Evolutionary conservation across 306 rosid species (phyloP).

Genomic region (Lupinus albus): DNA sequence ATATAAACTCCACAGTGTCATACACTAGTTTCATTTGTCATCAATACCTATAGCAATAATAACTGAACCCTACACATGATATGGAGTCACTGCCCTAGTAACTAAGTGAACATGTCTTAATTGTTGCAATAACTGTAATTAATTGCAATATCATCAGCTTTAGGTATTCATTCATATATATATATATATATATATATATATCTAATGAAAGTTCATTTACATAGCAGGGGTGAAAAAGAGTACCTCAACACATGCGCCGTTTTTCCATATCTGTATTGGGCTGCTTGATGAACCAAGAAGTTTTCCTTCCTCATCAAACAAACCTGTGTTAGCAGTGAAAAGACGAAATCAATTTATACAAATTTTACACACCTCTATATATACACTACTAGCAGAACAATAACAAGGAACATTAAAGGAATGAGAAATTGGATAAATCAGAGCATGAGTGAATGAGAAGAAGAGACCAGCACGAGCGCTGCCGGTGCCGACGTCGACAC

Average conservation of each 20-base stretch:
- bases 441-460: too few relatives aligned
- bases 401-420: too few relatives aligned
- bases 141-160: slow-evolving; percentile 23
- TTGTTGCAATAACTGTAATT: slow-evolving; percentile 23
- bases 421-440: too few relatives aligned
- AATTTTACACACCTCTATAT: too few relatives aligned
- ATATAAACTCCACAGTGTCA: background rate
- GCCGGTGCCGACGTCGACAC: slow-evolving; percentile 94
- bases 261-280: slow-evolving; percentile 95
- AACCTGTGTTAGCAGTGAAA: slow-evolving; percentile 51
- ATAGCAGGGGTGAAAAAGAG: background rate
- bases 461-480: slow-evolving; percentile 85
- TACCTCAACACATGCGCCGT: slow-evolving; percentile 79
- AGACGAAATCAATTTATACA: slow-evolving; percentile 1
- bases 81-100: background rate
- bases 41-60: too few relatives aligned
- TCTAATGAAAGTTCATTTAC: slow-evolving; percentile 31
- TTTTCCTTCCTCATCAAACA: slow-evolving; percentile 83
- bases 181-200: too few relatives aligned
- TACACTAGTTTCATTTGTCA: slow-evolving; percentile 28
- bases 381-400: too few relatives aligned
- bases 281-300: slow-evolving; percentile 93
- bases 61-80: background rate
- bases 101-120: slow-evolving; percentile 3
- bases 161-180: too few relatives aligned